Conservation (phyloP, 306 rosid genomes). For the Ormosia semicastrata region DNA sequence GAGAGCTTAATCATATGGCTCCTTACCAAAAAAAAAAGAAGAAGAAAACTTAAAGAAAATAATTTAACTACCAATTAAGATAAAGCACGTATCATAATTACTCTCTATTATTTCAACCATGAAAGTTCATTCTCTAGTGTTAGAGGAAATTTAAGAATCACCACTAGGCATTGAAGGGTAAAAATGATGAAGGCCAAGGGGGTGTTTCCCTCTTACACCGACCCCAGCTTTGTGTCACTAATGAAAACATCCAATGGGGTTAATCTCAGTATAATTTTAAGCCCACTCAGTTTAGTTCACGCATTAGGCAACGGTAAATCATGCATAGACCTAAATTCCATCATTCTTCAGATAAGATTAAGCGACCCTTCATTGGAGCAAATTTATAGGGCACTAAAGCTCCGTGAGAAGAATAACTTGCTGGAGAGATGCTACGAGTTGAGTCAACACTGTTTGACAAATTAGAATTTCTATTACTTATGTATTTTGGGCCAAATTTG, state of each 20-base stretch:
- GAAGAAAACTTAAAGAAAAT: neutral
- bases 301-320: neutral
- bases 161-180: neutral
- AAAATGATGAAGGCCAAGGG: neutral
- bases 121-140: neutral
- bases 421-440: too few relatives aligned
- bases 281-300: too few relatives aligned
- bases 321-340: neutral
- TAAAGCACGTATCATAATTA: too few relatives aligned
- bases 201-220: neutral
- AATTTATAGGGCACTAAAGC: neutral
- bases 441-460: too few relatives aligned
- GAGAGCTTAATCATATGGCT: too few relatives aligned
- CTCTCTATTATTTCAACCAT: neutral
- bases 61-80: too few relatives aligned
- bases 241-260: neutral
- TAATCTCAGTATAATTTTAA: too few relatives aligned
- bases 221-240: neutral
- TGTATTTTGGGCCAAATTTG: too few relatives aligned
- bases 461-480: too few relatives aligned
- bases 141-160: neutral
- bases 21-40: neutral
- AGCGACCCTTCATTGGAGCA: neutral
- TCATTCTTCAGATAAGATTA: neutral
- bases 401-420: neutral